Conservation (phyloP, 192 early-diverging fungal genomes). For the Entomortierella lignicola region DNA sequence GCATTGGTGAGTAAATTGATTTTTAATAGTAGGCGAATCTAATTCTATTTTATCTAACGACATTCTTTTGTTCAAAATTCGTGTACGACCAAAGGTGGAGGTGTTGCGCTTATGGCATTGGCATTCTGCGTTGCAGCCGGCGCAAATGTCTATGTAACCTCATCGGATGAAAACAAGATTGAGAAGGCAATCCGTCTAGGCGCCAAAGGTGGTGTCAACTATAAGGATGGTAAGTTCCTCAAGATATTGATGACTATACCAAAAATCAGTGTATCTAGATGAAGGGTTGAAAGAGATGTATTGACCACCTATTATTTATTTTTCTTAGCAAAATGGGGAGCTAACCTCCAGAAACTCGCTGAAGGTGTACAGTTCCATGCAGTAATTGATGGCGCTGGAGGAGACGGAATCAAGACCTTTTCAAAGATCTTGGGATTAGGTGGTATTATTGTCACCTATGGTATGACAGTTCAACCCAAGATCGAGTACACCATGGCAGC, state of each 20-base stretch:
- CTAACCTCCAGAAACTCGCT: slow-evolving; percentile 56
- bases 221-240: slow-evolving; percentile 64
- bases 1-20: slow-evolving; percentile 63
- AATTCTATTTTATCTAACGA: neutral
- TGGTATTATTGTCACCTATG: slow-evolving; percentile 70
- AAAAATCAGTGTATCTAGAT: too few relatives aligned
- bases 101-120: slow-evolving; percentile 75
- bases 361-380: slow-evolving; percentile 55
- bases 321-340: slow-evolving; percentile 58
- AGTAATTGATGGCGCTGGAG: slow-evolving; percentile 78
- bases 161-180: slow-evolving; percentile 72
- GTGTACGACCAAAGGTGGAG: slow-evolving; percentile 59
- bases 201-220: slow-evolving; percentile 76
- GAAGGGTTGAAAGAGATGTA: too few relatives aligned
- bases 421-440: slow-evolving; percentile 57
- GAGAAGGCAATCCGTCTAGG: slow-evolving; percentile 67
- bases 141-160: slow-evolving; percentile 79
- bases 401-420: slow-evolving; percentile 57
- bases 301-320: neutral
- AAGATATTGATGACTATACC: too few relatives aligned
- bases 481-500: slow-evolving; percentile 58
- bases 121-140: slow-evolving; percentile 74
- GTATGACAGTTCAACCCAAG: slow-evolving; percentile 63
- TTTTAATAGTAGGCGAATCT: too few relatives aligned
- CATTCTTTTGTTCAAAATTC: neutral